phyloP scores from a whole-genome alignment of 441 rosid species.

The Adansonia grandidieri region DNA sequence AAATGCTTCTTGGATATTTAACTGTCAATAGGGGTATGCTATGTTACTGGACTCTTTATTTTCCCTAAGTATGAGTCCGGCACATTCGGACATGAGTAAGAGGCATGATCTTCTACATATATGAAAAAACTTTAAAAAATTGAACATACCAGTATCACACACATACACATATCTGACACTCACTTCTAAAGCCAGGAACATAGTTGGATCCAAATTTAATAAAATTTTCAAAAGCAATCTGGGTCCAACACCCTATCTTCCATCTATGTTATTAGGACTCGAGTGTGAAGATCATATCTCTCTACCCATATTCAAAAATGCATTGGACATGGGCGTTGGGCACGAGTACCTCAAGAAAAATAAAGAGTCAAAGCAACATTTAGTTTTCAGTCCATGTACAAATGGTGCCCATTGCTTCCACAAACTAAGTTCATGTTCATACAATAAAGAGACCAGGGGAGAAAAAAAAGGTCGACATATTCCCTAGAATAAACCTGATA shows the following conservation, averaged over 20 bases:
- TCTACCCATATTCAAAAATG: too few relatives aligned
- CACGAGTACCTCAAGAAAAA: too few relatives aligned
- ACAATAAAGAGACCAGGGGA: neutral
- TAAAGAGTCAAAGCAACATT: too few relatives aligned
- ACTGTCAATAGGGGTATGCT: neutral
- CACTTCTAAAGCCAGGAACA: neutral
- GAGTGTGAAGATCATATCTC: too few relatives aligned
- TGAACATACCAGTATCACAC: neutral
- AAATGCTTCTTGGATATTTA: neutral
- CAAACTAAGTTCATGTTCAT: neutral
- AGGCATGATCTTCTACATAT: too few relatives aligned
- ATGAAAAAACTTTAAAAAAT: neutral
- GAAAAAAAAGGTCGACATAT: neutral
- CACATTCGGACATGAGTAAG: neutral
- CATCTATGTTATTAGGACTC: too few relatives aligned
- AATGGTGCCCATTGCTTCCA: neutral
- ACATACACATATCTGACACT: neutral
- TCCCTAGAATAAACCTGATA: neutral
- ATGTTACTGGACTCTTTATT: neutral
- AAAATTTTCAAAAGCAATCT: neutral
- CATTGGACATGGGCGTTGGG: too few relatives aligned
- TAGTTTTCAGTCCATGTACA: neutral
- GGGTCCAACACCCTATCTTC: neutral
- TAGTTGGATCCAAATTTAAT: neutral
- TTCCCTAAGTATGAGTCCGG: neutral